Evolutionary conservation across 1,284 basidiomycete species (phyloP), one percentile per base, ranked within the genome.

Genomic region (Ceratorhiza oryzae-sativae): DNA sequence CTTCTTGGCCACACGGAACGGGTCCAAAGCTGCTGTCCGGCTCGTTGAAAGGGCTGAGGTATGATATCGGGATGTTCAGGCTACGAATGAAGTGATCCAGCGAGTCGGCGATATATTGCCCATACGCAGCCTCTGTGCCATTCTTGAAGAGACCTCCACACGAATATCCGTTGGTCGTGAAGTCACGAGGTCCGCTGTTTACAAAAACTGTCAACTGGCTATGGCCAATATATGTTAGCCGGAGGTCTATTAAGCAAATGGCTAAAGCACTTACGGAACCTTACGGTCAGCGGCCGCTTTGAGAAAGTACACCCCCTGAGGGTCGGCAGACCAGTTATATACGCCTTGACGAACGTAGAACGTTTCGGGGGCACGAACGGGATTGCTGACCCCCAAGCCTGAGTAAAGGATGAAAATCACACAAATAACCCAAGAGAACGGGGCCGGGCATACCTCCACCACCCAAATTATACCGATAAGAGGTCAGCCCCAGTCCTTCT

Each of bases 391-490:
- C 2, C 67, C 67, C 15, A 70, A 20, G 58, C 81, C 61, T 41
- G 15, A 25, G 39, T 48, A 45, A 27, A 25, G 13, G 4, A 79
- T 27, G 13, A 55, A 41, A 56, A 67, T n/a, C 23, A 23, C 18
- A 27, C 9, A 2, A 46, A 55, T 42, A 27, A 45, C 20, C 53
- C 49, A 23, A 46, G 46, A 8, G 67, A 49, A 34, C 62, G 73
- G 49, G 15, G 72, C 73, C 82, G 34, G 79, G 79, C 12, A 82
- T 80, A 8, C 83, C 83, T n/a, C 82, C 83, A 9, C 79, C 81
- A 25, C 83, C 83, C 36, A 84, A 76, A 74, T 84, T 84, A 74
- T 80, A 84, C 15, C 83, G 79, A 74, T 83, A 84, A 61, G 78
- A 80, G 2, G 82, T 82, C n/a, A 84, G 75, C n/a, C 82, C 83